Evolutionary conservation across 2,329 filamentous ascomycete genomes (phyloP), one percentile per base, ranked within the genome.

Genomic region (Scleromitrula shiraiana): DNA sequence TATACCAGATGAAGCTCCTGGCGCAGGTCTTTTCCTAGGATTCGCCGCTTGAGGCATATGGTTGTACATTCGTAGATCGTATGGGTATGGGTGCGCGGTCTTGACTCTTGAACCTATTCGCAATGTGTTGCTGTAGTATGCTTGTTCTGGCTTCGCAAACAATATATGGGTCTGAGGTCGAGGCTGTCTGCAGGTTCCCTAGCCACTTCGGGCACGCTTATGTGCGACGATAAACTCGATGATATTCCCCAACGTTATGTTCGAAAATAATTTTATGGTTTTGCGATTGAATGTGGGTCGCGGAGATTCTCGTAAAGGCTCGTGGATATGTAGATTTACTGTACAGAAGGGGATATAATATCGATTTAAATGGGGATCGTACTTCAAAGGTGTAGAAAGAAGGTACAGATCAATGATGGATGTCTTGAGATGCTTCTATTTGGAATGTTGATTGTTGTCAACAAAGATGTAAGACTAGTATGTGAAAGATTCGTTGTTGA

Each of bases 1-100:
- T 19, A 76, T 68, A 55, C 77, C 68, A n/a, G 86, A 83, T 30
- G 79, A 75, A 53, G 82, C 71, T 63, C 83, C 85, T 49, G 86
- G 83, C 39, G 86, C 85, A 57, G 83, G 73, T 65, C 87, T 77
- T 71, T 93, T 93, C 66, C 85, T 69, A 17, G 75, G 65, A 54
- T 77, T 77, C 38, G 70, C 67, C 49, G 76, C n/a, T n/a, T n/a
- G 54, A 61, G 60, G 53, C 62, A 62, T 63, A 23, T 41, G 53
- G 51, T 26, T 41, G 51, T 52, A 42, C 50, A 57, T 55, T 50
- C 52, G 53, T 50, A 43, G 22, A 32, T 20, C 10, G 23, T 39
- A 32, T 9, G 7, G 27, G 3, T 27, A 32, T 15, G 41, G 14
- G 7, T 35, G 3, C 22, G 40, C 17, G 41, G 14, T 24, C 10